Evolutionary conservation across 2,329 filamentous ascomycete genomes (phyloP).

Genomic region (Macrophomina phaseolina): DNA sequence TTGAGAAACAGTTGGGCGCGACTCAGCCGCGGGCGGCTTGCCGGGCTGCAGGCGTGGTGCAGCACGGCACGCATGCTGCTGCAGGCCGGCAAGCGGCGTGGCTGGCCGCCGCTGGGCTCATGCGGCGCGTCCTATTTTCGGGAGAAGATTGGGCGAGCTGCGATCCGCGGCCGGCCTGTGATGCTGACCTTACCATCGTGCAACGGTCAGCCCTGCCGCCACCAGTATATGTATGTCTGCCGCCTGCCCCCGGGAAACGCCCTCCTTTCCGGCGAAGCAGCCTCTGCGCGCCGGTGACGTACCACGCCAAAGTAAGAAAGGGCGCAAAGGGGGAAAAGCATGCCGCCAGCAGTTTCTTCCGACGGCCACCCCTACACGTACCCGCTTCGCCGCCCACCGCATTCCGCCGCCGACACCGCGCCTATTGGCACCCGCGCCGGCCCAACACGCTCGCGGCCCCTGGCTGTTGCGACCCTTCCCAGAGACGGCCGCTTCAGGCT

Average conservation of each 20-base stretch:
- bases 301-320: constrained; percentile 5
- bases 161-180: constrained; percentile 16
- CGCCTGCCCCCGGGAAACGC: neutral
- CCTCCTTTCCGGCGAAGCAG: neutral
- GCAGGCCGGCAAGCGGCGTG: constrained; percentile 7
- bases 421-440: constrained; percentile 9
- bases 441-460: constrained; percentile 9
- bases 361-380: constrained; percentile 11
- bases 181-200: constrained; percentile 10
- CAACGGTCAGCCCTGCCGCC: constrained; percentile 21
- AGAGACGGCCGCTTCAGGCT: constrained; percentile 14
- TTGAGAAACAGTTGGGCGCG: constrained; percentile 1
- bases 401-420: constrained; percentile 15
- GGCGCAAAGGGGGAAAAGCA: constrained; percentile 5
- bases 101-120: constrained; percentile 3
- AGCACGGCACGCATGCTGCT: constrained; percentile 2
- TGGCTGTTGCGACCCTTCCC: neutral
- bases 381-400: constrained; percentile 15
- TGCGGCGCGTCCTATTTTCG: constrained; percentile 16
- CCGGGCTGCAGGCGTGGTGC: neutral
- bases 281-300: constrained; percentile 3
- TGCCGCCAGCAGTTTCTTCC: neutral
- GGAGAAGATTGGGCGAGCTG: neutral
- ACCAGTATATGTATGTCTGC: neutral
- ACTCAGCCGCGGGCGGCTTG: constrained; percentile 22